Conservation (phyloP, 495 filamentous ascomycete species). For the Aspergillus campestris region DNA sequence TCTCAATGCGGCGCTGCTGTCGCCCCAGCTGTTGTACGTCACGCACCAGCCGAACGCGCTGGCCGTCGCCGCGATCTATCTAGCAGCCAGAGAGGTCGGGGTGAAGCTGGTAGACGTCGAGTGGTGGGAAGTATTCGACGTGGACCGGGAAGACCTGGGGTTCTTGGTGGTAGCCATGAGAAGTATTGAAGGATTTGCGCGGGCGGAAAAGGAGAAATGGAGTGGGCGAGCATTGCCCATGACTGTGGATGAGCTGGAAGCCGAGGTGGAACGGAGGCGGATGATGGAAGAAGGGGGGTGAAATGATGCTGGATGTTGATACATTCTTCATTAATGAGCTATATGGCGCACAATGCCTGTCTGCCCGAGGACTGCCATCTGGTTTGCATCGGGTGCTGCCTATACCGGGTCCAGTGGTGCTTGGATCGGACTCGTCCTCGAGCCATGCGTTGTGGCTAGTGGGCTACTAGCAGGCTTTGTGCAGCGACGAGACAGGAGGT, state of each 20-base stretch:
- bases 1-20: constrained; percentile 74
- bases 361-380: no score
- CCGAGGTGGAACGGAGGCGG: constrained; percentile 50
- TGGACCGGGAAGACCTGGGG: constrained; percentile 90
- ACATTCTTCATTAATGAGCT: no score
- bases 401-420: no score
- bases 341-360: no score
- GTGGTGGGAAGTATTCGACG: constrained; percentile 99
- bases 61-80: constrained; percentile 83
- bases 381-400: no score
- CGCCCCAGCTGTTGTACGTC: constrained; percentile 80
- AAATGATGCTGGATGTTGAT: constrained; percentile 4
- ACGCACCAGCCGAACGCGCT: constrained; percentile 84
- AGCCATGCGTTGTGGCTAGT: no score
- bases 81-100: constrained; percentile 69
- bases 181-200: constrained; percentile 67
- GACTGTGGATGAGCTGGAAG: constrained; percentile 48
- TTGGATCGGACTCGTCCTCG: no score
- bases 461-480: no score
- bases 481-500: no score
- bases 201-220: constrained; percentile 44
- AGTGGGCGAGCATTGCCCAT: constrained; percentile 29
- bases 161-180: constrained; percentile 84
- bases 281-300: constrained; percentile 46
- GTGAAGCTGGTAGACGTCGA: constrained; percentile 69